Base-by-base conservation (phyloP, 768 basidiomycete genomes). In the Leucocoprinus leucothites region DNA sequence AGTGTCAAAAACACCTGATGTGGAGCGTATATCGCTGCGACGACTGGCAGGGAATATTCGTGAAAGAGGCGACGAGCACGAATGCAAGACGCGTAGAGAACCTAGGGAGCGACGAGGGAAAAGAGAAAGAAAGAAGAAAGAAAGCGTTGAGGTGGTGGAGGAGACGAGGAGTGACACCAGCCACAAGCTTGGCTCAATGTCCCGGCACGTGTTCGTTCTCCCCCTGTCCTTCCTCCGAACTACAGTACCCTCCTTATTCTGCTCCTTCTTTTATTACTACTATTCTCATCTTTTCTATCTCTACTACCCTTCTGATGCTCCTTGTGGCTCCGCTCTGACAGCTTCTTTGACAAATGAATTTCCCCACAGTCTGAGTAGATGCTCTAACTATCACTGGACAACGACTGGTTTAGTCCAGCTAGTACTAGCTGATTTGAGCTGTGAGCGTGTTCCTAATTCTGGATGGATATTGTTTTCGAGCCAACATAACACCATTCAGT, bases 141-240 rank as follows among this genome's bases (percentile, higher is more conserved):
- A 43, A 47, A 54, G 45, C n/a, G 42, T 44, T 21, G 44, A 48
- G 22, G 54, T 28, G 55, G 35, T 21, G 47, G 28, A 26, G 9
- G 35, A 36, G 34, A 44, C 18, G 50, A 42, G 40, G 34, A 41
- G 40, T 51, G 50, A 51, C 50, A 51, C 48, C 48, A 50, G 36
- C 35, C 36, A 21, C 13, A 25, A 38, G 50, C n/a, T 31, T 51
- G 50, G 50, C 50, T 42, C 25, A 19, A 24, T 22, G 11, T 4
- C 3, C 22, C 22, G 35, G 50, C 50, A 51, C 50, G 50, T 51
- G 50, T 51, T 31, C 26, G 34, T 24, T 50, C 31, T 31, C 11
- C 48, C 35, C 40, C 40, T 41, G 40, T 41, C 40, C 16, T n/a
- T 14, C 4, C 16, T 14, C 21, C 43, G 43, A 44, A 22, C 31